Percentiles rank a stretch among this genome's conserved stretches.
phyloP scores from a whole-genome alignment of 164 flowering plant genomes.

The Tetrastigma voinierianum region DNA sequence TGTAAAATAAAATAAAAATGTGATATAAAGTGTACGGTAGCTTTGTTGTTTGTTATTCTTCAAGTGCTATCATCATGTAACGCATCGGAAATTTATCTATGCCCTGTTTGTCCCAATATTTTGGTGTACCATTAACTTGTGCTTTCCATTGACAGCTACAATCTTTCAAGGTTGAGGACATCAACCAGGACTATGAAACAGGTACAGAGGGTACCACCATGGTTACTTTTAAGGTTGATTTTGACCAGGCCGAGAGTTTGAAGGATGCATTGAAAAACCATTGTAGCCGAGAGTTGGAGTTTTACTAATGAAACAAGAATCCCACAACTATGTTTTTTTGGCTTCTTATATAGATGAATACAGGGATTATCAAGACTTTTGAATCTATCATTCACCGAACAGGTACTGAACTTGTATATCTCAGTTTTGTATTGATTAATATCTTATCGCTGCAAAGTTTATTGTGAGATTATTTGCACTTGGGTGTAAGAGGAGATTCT shows the following conservation, averaged over 20 bases:
- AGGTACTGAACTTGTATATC: background rate
- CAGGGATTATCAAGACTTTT: background rate
- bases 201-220: constrained; percentile 75
- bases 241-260: constrained; percentile 63
- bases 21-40: too few relatives aligned
- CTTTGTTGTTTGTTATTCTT: background rate
- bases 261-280: constrained; percentile 66
- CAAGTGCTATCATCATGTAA: background rate
- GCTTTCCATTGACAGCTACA: constrained; percentile 58
- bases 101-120: background rate
- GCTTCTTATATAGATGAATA: too few relatives aligned
- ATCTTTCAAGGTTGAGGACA: constrained; percentile 70
- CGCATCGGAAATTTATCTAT: background rate
- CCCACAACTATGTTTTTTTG: too few relatives aligned
- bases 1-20: background rate
- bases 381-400: constrained; percentile 2
- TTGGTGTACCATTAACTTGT: background rate
- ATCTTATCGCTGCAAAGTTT: background rate
- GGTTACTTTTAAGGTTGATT: constrained; percentile 79
- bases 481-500: too few relatives aligned
- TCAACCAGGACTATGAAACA: constrained; percentile 86
- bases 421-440: background rate
- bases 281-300: constrained; percentile 63
- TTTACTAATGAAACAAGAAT: constrained; percentile 38
- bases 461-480: too few relatives aligned